These are phyloP conservation scores for Stereocaulon alpinum DNA, from an alignment of 495 filamentous ascomycete species.

Conservation along the genomic window DNA sequence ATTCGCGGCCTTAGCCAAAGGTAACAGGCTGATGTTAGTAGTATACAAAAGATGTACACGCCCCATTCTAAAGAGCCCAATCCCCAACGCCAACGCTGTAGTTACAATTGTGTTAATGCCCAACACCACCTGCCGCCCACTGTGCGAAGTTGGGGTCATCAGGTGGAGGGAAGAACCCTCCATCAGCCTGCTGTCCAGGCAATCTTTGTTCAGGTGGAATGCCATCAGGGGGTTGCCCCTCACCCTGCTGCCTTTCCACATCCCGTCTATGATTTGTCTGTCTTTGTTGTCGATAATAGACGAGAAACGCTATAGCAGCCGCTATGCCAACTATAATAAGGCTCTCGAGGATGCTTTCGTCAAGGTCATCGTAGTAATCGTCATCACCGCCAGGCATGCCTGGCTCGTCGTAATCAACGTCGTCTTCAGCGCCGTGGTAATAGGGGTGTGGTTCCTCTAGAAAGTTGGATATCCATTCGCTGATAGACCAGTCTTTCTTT, in stretches of 20 bases:
- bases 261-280: constrained; percentile 44
- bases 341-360: constrained; percentile 72
- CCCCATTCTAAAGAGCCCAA: too few species aligned
- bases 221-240: constrained; percentile 10
- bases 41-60: too few species aligned
- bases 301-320: constrained; percentile 60
- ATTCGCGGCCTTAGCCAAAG: too few species aligned
- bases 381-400: constrained; percentile 44
- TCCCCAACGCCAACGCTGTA: constrained; percentile 7
- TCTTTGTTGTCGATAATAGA: constrained; percentile 75
- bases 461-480: constrained; percentile 77
- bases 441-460: constrained; percentile 41
- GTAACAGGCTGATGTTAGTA: too few species aligned
- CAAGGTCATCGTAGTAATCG: constrained; percentile 60
- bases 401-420: constrained; percentile 43
- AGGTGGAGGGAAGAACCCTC: constrained; percentile 61
- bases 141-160: constrained; percentile 60
- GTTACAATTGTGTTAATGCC: constrained; percentile 41
- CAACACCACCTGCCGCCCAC: constrained; percentile 69
- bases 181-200: constrained; percentile 36
- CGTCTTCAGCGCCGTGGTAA: constrained; percentile 47
- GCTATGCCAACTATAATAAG: constrained; percentile 71
- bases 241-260: constrained; percentile 32
- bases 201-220: constrained; percentile 27
- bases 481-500: constrained; percentile 62